Conservation (phyloP, 148 eudicot genomes). For the Rhododendron ovatum region DNA sequence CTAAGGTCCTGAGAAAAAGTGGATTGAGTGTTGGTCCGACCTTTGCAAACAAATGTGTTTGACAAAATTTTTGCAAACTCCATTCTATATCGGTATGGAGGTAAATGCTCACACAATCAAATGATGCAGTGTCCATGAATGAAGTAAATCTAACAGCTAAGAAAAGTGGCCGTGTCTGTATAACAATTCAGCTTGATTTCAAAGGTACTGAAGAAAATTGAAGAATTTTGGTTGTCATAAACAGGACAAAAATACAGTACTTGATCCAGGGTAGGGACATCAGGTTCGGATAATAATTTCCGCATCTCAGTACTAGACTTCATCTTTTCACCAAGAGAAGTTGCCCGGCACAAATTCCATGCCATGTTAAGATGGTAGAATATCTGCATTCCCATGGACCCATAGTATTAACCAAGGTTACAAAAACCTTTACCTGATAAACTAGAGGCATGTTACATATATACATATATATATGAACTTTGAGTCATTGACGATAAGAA, state of each 20-base stretch:
- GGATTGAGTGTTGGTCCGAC: not conserved
- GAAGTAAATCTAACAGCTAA: not conserved
- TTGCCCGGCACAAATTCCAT: conserved; percentile 79
- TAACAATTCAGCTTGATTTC: not conserved
- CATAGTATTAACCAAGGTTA: not conserved
- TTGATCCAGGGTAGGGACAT: conserved; percentile 57
- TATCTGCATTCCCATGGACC: conserved; percentile 34
- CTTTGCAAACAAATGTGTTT: not conserved
- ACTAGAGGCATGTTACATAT: not conserved
- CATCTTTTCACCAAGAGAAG: conserved; percentile 23
- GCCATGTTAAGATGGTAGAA: conserved; percentile 83
- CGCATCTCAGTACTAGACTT: conserved; percentile 25
- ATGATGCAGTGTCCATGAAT: not conserved
- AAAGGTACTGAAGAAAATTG: not conserved
- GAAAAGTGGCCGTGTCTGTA: not conserved
- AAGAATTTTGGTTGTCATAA: not conserved
- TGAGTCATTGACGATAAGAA: not conserved
- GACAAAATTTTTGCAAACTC: not conserved
- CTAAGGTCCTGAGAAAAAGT: not conserved
- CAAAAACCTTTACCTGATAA: not conserved
- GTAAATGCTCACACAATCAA: not conserved
- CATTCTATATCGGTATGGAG: not conserved
- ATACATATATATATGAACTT: not conserved
- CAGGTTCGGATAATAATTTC: conserved; percentile 53
- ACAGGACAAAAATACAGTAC: conserved; percentile 26